Percentiles rank a stretch among this genome's conserved stretches.
Evolutionary conservation across 2,329 filamentous ascomycete species (phyloP).

Genomic region (Blastomyces parvus): DNA sequence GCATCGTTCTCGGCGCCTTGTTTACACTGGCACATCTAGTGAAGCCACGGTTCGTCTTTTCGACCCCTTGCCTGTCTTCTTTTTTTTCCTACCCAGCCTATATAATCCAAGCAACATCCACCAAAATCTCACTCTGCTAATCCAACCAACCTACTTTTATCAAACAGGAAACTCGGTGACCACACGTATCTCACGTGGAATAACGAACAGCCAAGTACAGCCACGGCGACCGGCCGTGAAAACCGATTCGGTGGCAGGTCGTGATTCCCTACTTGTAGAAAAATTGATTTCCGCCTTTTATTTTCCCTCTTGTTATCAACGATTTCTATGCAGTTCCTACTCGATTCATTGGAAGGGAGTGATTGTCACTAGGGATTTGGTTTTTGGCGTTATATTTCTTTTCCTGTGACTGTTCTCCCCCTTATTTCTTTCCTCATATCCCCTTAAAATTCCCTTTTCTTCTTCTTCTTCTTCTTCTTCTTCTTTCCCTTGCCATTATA

Average conservation of each 20-base stretch:
- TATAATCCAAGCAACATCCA: background rate
- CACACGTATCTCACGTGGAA: constrained; percentile 98
- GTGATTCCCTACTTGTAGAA: constrained; percentile 2
- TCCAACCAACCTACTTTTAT: constrained; percentile 4
- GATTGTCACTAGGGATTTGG: background rate
- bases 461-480: too few species aligned
- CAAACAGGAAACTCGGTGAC: constrained; percentile 79
- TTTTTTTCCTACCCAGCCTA: background rate
- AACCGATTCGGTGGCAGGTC: constrained; percentile 33
- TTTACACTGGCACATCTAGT: constrained; percentile 89
- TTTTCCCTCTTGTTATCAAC: background rate
- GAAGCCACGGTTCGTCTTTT: constrained; percentile 62
- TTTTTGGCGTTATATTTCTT: background rate
- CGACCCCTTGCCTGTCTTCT: too few species aligned
- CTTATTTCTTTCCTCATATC: background rate
- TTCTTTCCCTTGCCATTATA: too few species aligned
- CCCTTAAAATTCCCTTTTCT: too few species aligned
- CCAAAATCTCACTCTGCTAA: background rate
- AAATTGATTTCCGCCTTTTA: background rate
- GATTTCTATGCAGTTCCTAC: background rate
- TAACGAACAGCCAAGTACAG: constrained; percentile 53
- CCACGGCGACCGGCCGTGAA: constrained; percentile 48
- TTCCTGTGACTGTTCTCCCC: too few species aligned
- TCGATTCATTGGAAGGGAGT: background rate
- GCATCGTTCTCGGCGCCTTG: constrained; percentile 74